These are phyloP conservation scores for Allium cepa DNA, from an alignment of 106 monocot species.

Conservation along the genomic window DNA sequence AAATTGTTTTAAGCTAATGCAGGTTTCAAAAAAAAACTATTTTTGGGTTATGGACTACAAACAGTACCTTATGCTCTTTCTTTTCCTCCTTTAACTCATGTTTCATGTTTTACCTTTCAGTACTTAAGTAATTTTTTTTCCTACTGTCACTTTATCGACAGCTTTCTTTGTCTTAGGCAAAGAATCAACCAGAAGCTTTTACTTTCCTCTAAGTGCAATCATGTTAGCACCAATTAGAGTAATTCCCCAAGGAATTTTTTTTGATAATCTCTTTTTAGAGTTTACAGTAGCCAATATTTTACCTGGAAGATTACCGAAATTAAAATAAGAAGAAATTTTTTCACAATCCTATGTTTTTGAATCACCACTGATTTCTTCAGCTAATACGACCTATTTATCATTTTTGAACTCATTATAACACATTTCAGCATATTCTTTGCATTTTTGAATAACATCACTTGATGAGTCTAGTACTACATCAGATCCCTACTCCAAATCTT, in stretches of 20 bases:
- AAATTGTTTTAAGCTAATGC: no score
- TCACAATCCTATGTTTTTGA: constrained; percentile 92
- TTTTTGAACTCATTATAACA: constrained; percentile 47
- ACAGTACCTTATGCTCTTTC: constrained; percentile 81
- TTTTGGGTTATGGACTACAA: no score
- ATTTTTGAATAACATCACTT: constrained; percentile 54
- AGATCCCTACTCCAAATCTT: constrained; percentile 26
- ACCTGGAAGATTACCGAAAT: constrained; percentile 88
- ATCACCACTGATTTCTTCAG: constrained; percentile 79
- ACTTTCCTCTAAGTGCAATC: constrained; percentile 72
- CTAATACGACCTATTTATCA: constrained; percentile 35
- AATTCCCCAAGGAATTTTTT: constrained; percentile 21
- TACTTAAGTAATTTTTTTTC: background rate
- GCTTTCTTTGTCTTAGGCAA: constrained; percentile 43
- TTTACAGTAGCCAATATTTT: constrained; percentile 68
- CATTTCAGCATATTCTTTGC: constrained; percentile 77
- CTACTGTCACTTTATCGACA: constrained; percentile 38
- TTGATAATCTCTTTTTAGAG: constrained; percentile 24
- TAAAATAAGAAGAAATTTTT: constrained; percentile 84
- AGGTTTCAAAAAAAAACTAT: no score
- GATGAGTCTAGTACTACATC: constrained; percentile 17
- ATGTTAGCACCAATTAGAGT: constrained; percentile 26
- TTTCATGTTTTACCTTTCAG: constrained; percentile 24
- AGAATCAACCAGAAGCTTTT: constrained; percentile 74
- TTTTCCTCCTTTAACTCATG: constrained; percentile 88